phyloP scores from a whole-genome alignment of 2,329 filamentous ascomycete species.

The Simplicillium aogashimaense region DNA sequence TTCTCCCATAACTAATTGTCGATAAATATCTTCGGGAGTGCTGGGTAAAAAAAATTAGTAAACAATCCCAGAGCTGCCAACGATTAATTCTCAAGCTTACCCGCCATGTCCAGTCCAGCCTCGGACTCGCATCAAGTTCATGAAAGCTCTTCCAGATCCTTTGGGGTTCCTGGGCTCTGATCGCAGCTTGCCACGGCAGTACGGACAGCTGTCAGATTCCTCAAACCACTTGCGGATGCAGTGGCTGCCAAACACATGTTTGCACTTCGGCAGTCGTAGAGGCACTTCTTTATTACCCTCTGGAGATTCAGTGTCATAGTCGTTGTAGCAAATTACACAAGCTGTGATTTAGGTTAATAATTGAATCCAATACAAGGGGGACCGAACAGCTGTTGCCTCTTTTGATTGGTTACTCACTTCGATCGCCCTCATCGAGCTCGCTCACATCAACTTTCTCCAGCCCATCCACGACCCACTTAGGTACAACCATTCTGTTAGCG shows the following conservation, averaged over 20 bases:
- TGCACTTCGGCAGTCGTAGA: conserved; percentile 50
- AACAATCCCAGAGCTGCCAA: too few species aligned
- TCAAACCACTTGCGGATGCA: conserved; percentile 59
- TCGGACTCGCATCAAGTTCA: conserved; percentile 20
- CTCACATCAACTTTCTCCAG: background rate
- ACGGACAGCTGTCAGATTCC: conserved; percentile 53
- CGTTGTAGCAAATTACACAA: conserved; percentile 57
- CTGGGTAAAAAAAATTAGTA: too few species aligned
- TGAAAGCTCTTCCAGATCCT: conserved; percentile 15
- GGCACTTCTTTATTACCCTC: conserved; percentile 49
- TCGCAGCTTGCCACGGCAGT: conserved; percentile 52
- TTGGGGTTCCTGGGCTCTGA: conserved; percentile 28
- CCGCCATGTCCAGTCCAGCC: conserved; percentile 3
- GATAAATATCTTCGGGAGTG: too few species aligned
- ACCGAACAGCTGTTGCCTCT: too few species aligned
- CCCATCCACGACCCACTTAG: too few species aligned
- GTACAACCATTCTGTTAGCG: too few species aligned
- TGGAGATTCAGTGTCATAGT: conserved; percentile 45
- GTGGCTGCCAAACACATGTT: conserved; percentile 53
- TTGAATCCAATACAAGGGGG: too few species aligned
- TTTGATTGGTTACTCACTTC: background rate
- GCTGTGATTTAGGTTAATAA: conserved; percentile 21
- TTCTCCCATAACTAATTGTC: too few species aligned
- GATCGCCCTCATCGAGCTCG: background rate
- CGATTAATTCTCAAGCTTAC: background rate